phyloP scores from a whole-genome alignment of 1,284 basidiomycete species.

The Flammula alnicola region DNA sequence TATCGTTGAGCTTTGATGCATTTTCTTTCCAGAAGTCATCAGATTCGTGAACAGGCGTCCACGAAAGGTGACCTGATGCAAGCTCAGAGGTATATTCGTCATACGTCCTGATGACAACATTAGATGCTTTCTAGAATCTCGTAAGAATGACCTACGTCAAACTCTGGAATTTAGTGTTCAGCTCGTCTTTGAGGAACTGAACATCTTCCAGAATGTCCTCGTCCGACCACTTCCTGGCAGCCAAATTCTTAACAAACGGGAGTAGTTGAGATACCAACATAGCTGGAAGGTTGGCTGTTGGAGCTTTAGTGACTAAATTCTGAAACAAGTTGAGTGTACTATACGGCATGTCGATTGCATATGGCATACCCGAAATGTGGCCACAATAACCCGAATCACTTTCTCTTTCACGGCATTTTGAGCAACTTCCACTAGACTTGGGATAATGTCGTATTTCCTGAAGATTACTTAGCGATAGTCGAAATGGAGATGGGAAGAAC shows the following conservation, averaged over 20 bases:
- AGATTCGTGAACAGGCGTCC: conserved; percentile 94
- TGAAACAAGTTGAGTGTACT: conserved; percentile 34
- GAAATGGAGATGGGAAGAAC: conserved; percentile 12
- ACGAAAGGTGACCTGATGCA: conserved; percentile 87
- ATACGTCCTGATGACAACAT: conserved; percentile 68
- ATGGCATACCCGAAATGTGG: conserved; percentile 81
- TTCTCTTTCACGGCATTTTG: conserved; percentile 97
- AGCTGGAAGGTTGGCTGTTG: conserved; percentile 83
- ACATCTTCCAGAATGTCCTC: conserved; percentile 95
- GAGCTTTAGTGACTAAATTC: conserved; percentile 88
- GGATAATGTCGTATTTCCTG: conserved; percentile 89
- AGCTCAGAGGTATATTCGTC: conserved; percentile 96
- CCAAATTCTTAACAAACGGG: conserved; percentile 86
- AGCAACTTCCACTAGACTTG: conserved; percentile 86
- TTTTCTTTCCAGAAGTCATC: conserved; percentile 99
- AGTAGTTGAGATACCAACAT: conserved; percentile 92
- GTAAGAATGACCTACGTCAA: conserved; percentile 69
- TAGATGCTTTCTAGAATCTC: conserved; percentile 5
- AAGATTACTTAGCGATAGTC: background rate
- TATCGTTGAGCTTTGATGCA: conserved; percentile 82
- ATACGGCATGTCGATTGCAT: background rate
- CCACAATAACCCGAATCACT: conserved; percentile 92
- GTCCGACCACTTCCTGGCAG: conserved; percentile 90
- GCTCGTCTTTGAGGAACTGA: conserved; percentile 81
- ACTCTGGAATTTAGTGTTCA: conserved; percentile 83